phyloP scores from a whole-genome alignment of 2,329 filamentous ascomycete species.

The Penicillium sumatraense region DNA sequence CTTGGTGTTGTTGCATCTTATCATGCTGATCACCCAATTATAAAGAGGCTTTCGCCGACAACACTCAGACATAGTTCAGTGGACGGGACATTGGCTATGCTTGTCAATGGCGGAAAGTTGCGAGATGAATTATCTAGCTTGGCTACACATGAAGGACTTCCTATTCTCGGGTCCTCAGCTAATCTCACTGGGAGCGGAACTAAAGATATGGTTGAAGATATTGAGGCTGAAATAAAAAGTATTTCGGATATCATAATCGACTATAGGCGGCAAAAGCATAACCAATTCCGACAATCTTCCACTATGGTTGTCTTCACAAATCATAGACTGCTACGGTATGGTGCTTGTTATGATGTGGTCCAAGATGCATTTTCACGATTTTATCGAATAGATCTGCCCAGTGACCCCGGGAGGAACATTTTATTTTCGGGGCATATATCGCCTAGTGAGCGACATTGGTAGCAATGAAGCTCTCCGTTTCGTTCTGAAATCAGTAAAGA shows the following conservation, averaged over 20 bases:
- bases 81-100: conserved; percentile 32
- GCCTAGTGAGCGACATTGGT: background rate
- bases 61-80: conserved; percentile 21
- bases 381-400: conserved; percentile 19
- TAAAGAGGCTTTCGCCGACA: conserved; percentile 21
- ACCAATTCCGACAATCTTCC: conserved; percentile 29
- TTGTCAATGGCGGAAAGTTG: conserved; percentile 33
- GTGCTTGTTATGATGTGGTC: conserved; percentile 36
- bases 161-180: conserved; percentile 36
- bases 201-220: conserved; percentile 33
- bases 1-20: conserved; percentile 32
- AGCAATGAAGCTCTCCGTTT: too few species aligned
- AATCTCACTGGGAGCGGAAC: conserved; percentile 37
- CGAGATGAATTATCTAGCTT: conserved; percentile 32
- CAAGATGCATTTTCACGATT: conserved; percentile 29
- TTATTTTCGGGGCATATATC: conserved; percentile 20
- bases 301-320: conserved; percentile 36
- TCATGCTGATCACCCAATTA: conserved; percentile 26
- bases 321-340: conserved; percentile 30
- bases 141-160: conserved; percentile 21
- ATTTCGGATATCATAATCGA: conserved; percentile 38
- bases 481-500: too few species aligned
- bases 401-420: conserved; percentile 22
- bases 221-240: conserved; percentile 32
- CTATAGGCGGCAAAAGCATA: conserved; percentile 34